Conservation (phyloP, 768 basidiomycete species). For the Leccinum pellstonianum region DNA sequence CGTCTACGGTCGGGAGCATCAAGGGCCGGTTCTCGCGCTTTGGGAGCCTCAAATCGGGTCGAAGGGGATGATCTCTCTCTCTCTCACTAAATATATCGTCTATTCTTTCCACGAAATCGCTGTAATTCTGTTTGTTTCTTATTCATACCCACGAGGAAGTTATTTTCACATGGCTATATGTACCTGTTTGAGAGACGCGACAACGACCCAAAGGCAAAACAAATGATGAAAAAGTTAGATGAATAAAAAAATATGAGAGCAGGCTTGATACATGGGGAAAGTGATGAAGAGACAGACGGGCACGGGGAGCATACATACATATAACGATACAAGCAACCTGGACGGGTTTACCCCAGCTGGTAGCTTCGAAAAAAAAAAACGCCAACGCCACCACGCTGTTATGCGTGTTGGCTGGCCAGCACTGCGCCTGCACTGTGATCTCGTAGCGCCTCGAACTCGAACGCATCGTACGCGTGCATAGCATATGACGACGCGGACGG, state of each 20-base stretch:
- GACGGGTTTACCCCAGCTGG: not conserved
- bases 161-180: slow-evolving; percentile 9
- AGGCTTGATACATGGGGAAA: not conserved
- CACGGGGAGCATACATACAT: not conserved
- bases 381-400: not conserved
- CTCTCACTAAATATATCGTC: not conserved
- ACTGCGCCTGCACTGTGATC: slow-evolving; percentile 25
- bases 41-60: slow-evolving; percentile 63
- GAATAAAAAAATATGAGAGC: slow-evolving; percentile 19
- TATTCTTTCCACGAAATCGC: slow-evolving; percentile 5
- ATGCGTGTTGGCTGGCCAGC: slow-evolving; percentile 24
- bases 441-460: slow-evolving; percentile 34
- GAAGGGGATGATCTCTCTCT: slow-evolving; percentile 27
- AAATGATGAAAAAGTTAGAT: not conserved
- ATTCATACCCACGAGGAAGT: slow-evolving; percentile 21
- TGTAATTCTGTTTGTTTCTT: slow-evolving; percentile 5
- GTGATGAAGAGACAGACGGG: not conserved
- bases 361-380: not conserved
- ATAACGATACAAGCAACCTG: slow-evolving; percentile 33
- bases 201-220: not conserved
- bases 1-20: slow-evolving; percentile 65
- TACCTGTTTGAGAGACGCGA: slow-evolving; percentile 18
- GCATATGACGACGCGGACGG: slow-evolving; percentile 10
- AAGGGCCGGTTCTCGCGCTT: slow-evolving; percentile 76
- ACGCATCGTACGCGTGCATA: slow-evolving; percentile 29